A percentile compares a stretch with the other conserved stretches of the same genome.
phyloP scores from a whole-genome alignment of 2,329 filamentous ascomycete species.

The Epichloe sibirici region DNA sequence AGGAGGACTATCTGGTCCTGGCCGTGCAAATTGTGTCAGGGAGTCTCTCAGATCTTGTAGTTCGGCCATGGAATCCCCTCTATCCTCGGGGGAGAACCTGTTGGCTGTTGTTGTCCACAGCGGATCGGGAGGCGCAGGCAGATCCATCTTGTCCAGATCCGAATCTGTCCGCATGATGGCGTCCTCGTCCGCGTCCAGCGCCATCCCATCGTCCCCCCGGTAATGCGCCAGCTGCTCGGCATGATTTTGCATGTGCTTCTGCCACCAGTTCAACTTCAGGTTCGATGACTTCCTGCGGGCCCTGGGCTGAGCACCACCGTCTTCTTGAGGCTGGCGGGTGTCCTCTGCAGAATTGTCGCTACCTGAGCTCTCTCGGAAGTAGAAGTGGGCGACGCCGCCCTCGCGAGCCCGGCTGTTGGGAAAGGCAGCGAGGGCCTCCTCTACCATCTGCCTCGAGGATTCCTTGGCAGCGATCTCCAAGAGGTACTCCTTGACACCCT shows the following conservation, averaged over 20 bases:
- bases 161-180: conserved; percentile 24
- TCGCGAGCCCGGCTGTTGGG: conserved; percentile 59
- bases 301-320: conserved; percentile 15
- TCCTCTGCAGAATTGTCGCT: conserved; percentile 36
- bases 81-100: conserved; percentile 16
- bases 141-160: conserved; percentile 31
- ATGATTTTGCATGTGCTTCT: conserved; percentile 70
- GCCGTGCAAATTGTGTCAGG: conserved; percentile 14
- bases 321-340: conserved; percentile 20
- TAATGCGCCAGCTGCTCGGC: conserved; percentile 50
- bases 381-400: conserved; percentile 60
- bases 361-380: conserved; percentile 51
- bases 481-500: conserved; percentile 63
- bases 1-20: conserved; percentile 8
- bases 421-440: conserved; percentile 64
- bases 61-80: conserved; percentile 16
- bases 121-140: conserved; percentile 26
- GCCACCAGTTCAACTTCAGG: conserved; percentile 57
- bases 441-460: conserved; percentile 67
- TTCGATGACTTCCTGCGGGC: conserved; percentile 48
- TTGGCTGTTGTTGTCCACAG: conserved; percentile 29
- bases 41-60: conserved; percentile 11
- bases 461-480: conserved; percentile 69
- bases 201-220: conserved; percentile 18
- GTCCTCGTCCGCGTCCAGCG: conserved; percentile 15